phyloP scores from a whole-genome alignment of 495 filamentous ascomycete genomes.

The Penicillium atrosanguineum region DNA sequence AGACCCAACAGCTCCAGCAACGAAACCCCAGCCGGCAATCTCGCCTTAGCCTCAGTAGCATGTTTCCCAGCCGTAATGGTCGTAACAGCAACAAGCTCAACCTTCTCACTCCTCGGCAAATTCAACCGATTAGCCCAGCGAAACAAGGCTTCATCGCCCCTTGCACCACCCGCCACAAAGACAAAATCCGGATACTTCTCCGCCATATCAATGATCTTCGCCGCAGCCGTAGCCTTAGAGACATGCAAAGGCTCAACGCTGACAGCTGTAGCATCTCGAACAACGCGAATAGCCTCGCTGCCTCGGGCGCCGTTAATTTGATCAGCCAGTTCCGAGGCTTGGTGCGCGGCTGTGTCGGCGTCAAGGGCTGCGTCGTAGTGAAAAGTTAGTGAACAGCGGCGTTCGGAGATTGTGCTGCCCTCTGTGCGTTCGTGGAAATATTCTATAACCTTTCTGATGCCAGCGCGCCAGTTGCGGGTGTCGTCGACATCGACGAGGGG shows the following conservation, averaged over 20 bases:
- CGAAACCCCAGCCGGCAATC: conserved; percentile 17
- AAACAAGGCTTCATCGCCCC: conserved; percentile 81
- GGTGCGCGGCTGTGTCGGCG: conserved; percentile 60
- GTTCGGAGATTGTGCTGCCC: conserved; percentile 73
- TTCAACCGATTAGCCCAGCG: conserved; percentile 75
- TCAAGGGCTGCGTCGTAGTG: conserved; percentile 73
- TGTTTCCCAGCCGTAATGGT: conserved; percentile 69
- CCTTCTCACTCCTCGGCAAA: conserved; percentile 17
- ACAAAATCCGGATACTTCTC: conserved; percentile 60
- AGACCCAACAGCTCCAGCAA: conserved; percentile 12
- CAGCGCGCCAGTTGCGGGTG: conserved; percentile 66
- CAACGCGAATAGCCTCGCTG: conserved; percentile 70
- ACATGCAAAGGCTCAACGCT: conserved; percentile 73
- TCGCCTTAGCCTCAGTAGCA: conserved; percentile 27
- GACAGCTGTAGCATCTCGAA: conserved; percentile 67
- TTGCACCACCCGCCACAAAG: conserved; percentile 75
- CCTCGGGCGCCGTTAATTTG: conserved; percentile 86
- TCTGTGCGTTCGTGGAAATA: conserved; percentile 86
- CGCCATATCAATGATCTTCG: conserved; percentile 51
- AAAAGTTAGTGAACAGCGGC: conserved; percentile 75
- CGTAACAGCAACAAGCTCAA: conserved; percentile 49
- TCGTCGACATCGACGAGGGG: conserved; percentile 63
- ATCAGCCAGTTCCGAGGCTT: conserved; percentile 77
- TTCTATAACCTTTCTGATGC: conserved; percentile 67
- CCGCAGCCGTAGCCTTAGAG: conserved; percentile 72